Conservation (phyloP, 768 basidiomycete species). For the Macrocybe gigantea region DNA sequence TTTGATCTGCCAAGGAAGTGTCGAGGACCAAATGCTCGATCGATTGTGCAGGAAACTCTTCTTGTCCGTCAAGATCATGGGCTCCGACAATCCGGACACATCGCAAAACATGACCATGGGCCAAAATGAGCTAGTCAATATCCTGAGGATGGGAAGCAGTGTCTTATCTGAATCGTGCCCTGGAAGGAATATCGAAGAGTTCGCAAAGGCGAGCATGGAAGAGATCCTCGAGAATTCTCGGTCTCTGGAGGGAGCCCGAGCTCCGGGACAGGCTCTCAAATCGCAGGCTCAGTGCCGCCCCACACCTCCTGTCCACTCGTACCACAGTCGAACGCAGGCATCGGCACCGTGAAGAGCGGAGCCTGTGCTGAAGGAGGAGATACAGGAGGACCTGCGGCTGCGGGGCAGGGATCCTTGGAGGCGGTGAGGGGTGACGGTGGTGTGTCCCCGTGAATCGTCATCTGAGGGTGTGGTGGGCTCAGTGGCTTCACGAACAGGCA, state of each 20-base stretch:
- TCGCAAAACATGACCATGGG: slow-evolving; percentile 24
- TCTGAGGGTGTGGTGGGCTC: too few species aligned
- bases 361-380: too few species aligned
- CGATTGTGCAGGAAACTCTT: slow-evolving; percentile 67
- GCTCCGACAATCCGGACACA: slow-evolving; percentile 22
- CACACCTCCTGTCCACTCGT: too few species aligned
- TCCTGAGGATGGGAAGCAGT: slow-evolving; percentile 53
- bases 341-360: too few species aligned
- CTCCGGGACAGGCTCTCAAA: too few species aligned
- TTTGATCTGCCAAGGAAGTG: slow-evolving; percentile 61
- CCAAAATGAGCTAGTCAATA: slow-evolving; percentile 44
- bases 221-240: slow-evolving; percentile 43
- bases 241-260: slow-evolving; percentile 32
- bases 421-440: too few species aligned
- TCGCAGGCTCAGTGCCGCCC: too few species aligned
- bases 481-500: too few species aligned
- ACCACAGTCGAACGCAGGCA: too few species aligned
- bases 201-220: slow-evolving; percentile 36
- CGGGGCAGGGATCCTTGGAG: too few species aligned
- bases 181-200: slow-evolving; percentile 33
- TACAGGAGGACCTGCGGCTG: too few species aligned
- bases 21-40: slow-evolving; percentile 74
- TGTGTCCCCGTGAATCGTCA: too few species aligned
- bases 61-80: slow-evolving; percentile 59
- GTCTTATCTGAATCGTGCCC: slow-evolving; percentile 36